phyloP scores from a whole-genome alignment of 1,284 basidiomycete species.

The Puccinia hordei region DNA sequence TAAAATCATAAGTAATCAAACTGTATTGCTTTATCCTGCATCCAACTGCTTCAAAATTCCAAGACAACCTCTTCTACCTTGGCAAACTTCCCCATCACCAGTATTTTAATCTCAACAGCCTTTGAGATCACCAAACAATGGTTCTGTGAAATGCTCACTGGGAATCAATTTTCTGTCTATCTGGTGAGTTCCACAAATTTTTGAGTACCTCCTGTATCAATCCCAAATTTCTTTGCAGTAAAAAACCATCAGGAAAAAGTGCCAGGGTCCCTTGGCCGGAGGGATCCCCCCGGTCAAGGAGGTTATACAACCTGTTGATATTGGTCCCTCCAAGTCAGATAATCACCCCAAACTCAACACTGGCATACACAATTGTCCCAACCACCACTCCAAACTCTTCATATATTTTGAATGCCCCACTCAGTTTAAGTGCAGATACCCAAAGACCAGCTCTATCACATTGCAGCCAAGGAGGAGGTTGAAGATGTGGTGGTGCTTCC shows the following conservation, averaged over 20 bases:
- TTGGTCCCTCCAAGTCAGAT: background rate
- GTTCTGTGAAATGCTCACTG: background rate
- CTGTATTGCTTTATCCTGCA: background rate
- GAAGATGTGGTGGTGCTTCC: background rate
- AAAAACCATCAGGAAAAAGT: background rate
- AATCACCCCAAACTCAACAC: background rate
- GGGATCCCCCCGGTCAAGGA: too few species aligned
- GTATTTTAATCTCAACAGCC: too few species aligned
- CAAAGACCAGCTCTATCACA: background rate
- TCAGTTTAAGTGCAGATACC: background rate
- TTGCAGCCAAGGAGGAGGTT: background rate
- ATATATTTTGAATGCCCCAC: too few species aligned
- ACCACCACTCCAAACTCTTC: background rate
- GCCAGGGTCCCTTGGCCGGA: too few species aligned
- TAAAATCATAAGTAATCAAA: background rate
- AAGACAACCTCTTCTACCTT: background rate
- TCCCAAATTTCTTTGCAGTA: background rate
- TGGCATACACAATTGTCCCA: too few species aligned
- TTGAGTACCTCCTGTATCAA: background rate
- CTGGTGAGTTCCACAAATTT: background rate
- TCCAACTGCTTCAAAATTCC: background rate
- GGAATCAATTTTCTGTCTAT: background rate
- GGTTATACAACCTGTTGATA: background rate
- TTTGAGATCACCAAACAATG: background rate
- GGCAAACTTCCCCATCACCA: too few species aligned